A percentile compares a stretch with the other conserved stretches of the same genome.
These are phyloP conservation scores for Sarocladiaceae sp. DNA, from an alignment of 2,329 filamentous ascomycete species.

Conservation along the genomic window DNA sequence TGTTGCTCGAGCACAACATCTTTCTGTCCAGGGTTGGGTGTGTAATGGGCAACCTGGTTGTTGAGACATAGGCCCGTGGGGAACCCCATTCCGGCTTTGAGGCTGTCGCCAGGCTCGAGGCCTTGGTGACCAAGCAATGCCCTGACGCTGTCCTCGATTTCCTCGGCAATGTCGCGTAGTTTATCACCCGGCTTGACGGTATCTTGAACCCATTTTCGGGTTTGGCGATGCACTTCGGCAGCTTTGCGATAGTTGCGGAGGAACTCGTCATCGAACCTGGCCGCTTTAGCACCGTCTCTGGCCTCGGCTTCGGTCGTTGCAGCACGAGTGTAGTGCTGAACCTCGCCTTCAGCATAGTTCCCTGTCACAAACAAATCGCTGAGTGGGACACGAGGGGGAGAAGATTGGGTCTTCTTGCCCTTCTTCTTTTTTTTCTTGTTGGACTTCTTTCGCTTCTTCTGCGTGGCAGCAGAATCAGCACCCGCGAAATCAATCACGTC, in stretches of 20 bases:
- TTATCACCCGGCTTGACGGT: conserved; percentile 72
- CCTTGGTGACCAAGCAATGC: conserved; percentile 68
- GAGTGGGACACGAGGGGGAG: conserved; percentile 26
- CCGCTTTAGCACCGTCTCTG: conserved; percentile 16
- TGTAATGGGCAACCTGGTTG: conserved; percentile 75
- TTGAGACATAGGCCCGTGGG: conserved; percentile 77
- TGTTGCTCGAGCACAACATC: conserved; percentile 54
- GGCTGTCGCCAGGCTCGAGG: conserved; percentile 65
- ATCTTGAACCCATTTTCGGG: conserved; percentile 71
- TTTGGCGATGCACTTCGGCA: conserved; percentile 75
- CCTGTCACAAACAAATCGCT: conserved; percentile 22
- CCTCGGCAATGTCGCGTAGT: conserved; percentile 70
- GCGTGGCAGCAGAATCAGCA: conserved; percentile 18
- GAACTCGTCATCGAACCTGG: conserved; percentile 43
- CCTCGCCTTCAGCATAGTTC: conserved; percentile 23
- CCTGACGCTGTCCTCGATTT: conserved; percentile 73
- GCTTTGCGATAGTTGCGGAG: conserved; percentile 71
- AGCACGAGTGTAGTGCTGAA: conserved; percentile 19
- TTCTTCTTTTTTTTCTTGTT: conserved; percentile 18
- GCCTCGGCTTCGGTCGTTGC: conserved; percentile 19
- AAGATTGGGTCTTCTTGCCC: conserved; percentile 20
- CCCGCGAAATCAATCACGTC: background rate
- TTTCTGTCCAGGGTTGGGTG: conserved; percentile 75
- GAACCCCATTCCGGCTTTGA: conserved; percentile 74
- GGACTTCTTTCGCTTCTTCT: conserved; percentile 21